Evolutionary conservation across 805 yeast genomes (phyloP), one percentile per base, ranked within the genome.

Genomic region (Starmerella etchellsii): DNA sequence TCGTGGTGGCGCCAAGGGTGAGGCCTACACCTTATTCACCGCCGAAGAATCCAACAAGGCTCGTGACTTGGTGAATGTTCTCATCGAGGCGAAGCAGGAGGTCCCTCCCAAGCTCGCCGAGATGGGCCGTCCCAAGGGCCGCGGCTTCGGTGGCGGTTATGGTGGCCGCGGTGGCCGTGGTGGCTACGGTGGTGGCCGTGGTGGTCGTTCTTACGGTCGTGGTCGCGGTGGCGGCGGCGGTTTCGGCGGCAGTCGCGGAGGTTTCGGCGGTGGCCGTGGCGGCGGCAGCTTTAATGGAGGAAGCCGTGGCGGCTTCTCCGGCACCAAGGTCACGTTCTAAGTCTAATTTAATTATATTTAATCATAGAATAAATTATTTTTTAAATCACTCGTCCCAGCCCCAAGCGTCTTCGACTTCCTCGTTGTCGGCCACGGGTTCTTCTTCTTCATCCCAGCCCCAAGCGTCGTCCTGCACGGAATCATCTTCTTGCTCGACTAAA

Each of bases 1-100:
- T 63, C 84, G 98, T 75, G 98, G 96, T 53, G 97, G 97, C 63
- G 78, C 85, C 48, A 71, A 72, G 48, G 98, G 98, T 73, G 87
- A 91, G 48, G 96, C 98, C 41, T 75, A 85, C 52, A 83, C 97
- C 8, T 76, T 88, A 63, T 91, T 91, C 74, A 84, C 96, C 44
- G 81, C 76, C 50, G 87, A 71, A 51, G 83, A 85, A 70, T 69
- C 83, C 54, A 76, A 80, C 67, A 74, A 85, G 65, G 96, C 97
- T 54, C 81, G 82, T 56, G 91, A 84, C 57, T 73, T 91, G 59
- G 74, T 88, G 56, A 78, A 81, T 56, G 87, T 91, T 57, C 72
- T 91, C 71, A 75, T 78, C 64, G 98, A 91, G 72, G 98, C 98
- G 51, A 81, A 88, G 61, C 98, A 91, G 67, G 71, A 73, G 46